Evolutionary conservation across 768 basidiomycete species (phyloP), one percentile per base, ranked within the genome.

Genomic region (Pholiota microspora): DNA sequence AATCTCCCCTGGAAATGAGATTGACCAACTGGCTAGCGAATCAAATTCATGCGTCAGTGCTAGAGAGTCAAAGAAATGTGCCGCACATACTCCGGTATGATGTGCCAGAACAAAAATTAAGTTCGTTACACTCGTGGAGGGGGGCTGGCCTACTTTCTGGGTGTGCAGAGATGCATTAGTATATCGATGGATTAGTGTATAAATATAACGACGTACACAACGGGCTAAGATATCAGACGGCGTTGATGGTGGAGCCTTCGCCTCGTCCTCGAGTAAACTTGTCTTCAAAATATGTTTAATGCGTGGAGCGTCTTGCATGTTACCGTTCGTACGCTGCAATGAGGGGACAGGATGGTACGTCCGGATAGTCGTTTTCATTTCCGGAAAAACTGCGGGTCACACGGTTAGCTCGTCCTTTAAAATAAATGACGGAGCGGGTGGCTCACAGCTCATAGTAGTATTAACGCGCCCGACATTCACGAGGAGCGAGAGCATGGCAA

Each of bases 381-480:
- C 87, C 34, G 85, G 85, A 64, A 89, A 89, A 71, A 90, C 87
- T 88, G 48, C 35, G 36, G 24, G 48, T 23, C 21, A 8, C 32
- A 13, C 15, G 32, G 25, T 24, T 34, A 34, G 46, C 28, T 18
- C 46, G 32, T 4, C 21, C 18, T 3, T 21, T 21, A 1, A 24
- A 31, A 31, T 34, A 48, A 32, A 34, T 48, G 24, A n/a, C 21
- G 25, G 16, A 7, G 35, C 7, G 2, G 50, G n/a, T 18, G 38
- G 69, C 85, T 69, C 64, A 91, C 89, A 92, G 56, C 89, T 89
- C 80, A 90, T 84, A 4, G 89, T 92, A 4, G 89, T 88, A 64
- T 89, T 89, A 59, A 92, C 81, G 52, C 89, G 74, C 25, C 88
- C 88, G n/a, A 90, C 83, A 61, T 92, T 92, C 18, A 88, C 84